These are phyloP conservation scores for Candida glucosophila DNA, from an alignment of 1,139 yeast species.

Conservation along the genomic window DNA sequence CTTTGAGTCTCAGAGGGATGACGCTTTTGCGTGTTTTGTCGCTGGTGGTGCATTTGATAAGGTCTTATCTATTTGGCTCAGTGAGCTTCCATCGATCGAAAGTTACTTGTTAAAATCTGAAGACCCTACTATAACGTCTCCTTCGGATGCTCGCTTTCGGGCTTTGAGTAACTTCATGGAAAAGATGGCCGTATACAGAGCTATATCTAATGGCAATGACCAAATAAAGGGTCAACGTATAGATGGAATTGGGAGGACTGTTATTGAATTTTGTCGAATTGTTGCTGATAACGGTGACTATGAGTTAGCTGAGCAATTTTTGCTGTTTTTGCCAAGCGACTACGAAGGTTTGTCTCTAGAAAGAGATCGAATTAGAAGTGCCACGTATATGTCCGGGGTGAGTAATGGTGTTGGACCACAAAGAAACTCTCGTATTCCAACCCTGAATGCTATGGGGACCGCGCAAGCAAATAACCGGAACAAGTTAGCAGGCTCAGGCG, in stretches of 20 bases:
- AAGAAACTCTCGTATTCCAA: too few species aligned
- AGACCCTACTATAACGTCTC: conserved; percentile 36
- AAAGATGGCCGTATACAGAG: conserved; percentile 70
- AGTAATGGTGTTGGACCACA: too few species aligned
- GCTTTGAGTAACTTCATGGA: conserved; percentile 78
- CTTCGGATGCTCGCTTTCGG: conserved; percentile 78
- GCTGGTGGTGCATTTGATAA: conserved; percentile 79
- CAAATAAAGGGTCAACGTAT: conserved; percentile 38
- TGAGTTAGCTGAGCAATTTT: conserved; percentile 67
- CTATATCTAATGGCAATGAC: conserved; percentile 35
- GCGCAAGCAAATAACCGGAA: too few species aligned
- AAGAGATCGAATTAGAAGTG: conserved; percentile 70
- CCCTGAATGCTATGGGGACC: too few species aligned
- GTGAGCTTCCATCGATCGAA: conserved; percentile 61
- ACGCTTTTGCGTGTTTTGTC: conserved; percentile 71
- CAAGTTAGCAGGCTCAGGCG: not conserved
- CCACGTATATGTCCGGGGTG: conserved; percentile 29
- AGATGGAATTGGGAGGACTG: conserved; percentile 46
- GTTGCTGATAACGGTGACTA: conserved; percentile 80
- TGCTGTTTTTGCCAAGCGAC: conserved; percentile 60
- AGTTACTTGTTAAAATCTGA: conserved; percentile 35
- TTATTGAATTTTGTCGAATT: conserved; percentile 71
- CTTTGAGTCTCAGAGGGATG: conserved; percentile 40
- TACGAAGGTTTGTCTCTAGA: conserved; percentile 39
- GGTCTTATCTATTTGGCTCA: conserved; percentile 75